Base-by-base conservation (phyloP, 805 yeast genomes). In the Saccharomycopsis fermentans region DNA sequence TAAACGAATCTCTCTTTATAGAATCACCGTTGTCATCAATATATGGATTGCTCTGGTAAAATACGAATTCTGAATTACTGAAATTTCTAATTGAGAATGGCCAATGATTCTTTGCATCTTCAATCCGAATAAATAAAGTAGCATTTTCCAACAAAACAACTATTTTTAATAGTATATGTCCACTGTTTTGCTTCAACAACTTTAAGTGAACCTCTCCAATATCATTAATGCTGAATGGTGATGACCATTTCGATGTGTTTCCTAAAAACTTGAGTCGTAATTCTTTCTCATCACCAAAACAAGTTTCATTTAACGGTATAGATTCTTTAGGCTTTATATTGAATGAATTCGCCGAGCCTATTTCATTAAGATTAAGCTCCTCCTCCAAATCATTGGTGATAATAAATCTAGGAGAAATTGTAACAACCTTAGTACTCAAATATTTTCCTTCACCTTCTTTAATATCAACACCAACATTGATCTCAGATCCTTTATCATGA, bases 51-150 rank as follows among this genome's bases (percentile, higher is more conserved):
- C 87, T 79, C 68, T 94, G 99, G 68, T 86, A 92, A 63, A 95
- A 82, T 55, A 83, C 79, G 66, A 92, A 90, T 64, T 90, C 96
- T n/a, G 80, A 73, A 62, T 89, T 89, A 68, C 94, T 88, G 71
- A 90, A 91, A 69, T 94, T 94, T 61, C 97, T 75, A 48, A 94
- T 84, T 0, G 97, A 88, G 68, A 74, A 94, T 12, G 99, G 99
- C 99, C 99, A 94, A 59, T 78, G 75, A 60, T 83, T 79, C 37
- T 81, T 81, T 1, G 96, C 94, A 67, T 83, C 83, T 48, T 79
- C 79, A 39, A 92, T 69, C 63, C 84, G 85, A 53, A 94, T 78
- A 66, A 90, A 91, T 19, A 95, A 73, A 0, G 96, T 82, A 0
- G 96, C 90, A 51, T 82, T 80, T 62, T 91, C 96, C n/a, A 90